These are phyloP conservation scores for Tetraselmis chui DNA, from an alignment of 139 green algal species.

Conservation along the genomic window DNA sequence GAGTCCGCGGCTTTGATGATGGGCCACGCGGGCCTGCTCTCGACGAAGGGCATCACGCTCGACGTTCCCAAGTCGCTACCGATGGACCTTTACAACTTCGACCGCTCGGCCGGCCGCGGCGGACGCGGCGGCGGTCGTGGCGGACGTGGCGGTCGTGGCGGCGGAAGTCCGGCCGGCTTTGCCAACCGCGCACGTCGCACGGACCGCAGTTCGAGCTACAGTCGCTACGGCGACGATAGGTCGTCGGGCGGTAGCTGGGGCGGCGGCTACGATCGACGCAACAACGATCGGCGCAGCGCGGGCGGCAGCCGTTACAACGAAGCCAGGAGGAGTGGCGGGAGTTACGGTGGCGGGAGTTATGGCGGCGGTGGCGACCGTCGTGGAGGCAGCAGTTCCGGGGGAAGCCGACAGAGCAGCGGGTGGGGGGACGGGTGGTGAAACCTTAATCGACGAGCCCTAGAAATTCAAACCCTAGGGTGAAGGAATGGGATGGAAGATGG, in stretches of 20 bases:
- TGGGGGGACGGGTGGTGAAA: background rate
- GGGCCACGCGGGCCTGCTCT: conserved; percentile 26
- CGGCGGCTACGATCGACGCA: background rate
- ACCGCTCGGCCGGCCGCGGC: no score
- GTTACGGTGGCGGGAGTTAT: background rate
- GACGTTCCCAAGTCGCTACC: conserved; percentile 28
- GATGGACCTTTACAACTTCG: conserved; percentile 9
- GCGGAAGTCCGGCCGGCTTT: background rate
- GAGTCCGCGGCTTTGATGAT: conserved; percentile 40
- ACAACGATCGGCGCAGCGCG: background rate
- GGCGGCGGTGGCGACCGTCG: no score
- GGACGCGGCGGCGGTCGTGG: background rate
- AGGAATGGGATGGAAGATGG: no score
- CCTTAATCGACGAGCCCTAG: no score
- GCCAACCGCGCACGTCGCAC: background rate
- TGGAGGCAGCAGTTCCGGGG: background rate
- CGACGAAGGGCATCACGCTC: conserved; percentile 30
- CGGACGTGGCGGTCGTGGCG: no score
- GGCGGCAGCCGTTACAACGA: background rate
- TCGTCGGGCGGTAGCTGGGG: background rate
- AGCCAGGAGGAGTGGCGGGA: no score
- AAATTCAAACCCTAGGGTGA: no score
- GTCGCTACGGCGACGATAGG: background rate
- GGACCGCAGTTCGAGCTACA: background rate
- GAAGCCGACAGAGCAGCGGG: background rate